Base-by-base conservation (phyloP, 2,329 filamentous ascomycete genomes). In the Mollisia scopiformis region DNA sequence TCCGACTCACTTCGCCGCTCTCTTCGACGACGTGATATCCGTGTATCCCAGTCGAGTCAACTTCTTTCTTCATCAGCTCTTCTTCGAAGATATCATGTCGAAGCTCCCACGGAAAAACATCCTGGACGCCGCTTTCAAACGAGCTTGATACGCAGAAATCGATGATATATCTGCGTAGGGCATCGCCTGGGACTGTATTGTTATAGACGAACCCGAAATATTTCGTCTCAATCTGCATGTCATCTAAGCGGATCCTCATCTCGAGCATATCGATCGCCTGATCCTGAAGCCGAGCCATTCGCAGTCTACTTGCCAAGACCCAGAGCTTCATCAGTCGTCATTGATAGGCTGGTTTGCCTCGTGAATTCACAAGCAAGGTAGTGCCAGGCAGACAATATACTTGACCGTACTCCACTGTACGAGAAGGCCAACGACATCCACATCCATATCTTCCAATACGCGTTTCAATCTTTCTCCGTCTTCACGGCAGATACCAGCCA, bases 201-300 rank as follows among this genome's bases (percentile, higher is more conserved):
- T 33, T 14, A 27, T 52, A 58, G 10, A 58, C 33, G 10, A 23
- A 52, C 3, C 19, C 16, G 33, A 58, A 58, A 2, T 41, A 25
- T 23, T 52, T 52, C 5, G 33, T 49, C 28, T 57, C 49, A 21
- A 61, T 50, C 1, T 2, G 23, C 11, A 11, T 11, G 6, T 27
- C 37, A 14, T 54, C 37, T 21, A 19, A 14, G 13, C 39, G 8
- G 19, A 46, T 5, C 31, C 55, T 28, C 19, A n/a, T 13, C 30
- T 57, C 59, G 16, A 61, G 54, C 39, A 57, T 57, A 10, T 54
- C 21, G 7, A 61, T 27, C 14, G 54, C 54, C 30, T 54, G 49
- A 6, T 54, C 57, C 23, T 52, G 28, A 35, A 61, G 47, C n/a
- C n/a, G 19, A 7, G 54, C 54, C 37, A 61, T 54, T 6, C 33